Percentiles rank a stretch among this genome's conserved stretches.
These are phyloP conservation scores for Pseudogymnoascus sp. DNA, from an alignment of 2,329 filamentous ascomycete species.

Conservation along the genomic window DNA sequence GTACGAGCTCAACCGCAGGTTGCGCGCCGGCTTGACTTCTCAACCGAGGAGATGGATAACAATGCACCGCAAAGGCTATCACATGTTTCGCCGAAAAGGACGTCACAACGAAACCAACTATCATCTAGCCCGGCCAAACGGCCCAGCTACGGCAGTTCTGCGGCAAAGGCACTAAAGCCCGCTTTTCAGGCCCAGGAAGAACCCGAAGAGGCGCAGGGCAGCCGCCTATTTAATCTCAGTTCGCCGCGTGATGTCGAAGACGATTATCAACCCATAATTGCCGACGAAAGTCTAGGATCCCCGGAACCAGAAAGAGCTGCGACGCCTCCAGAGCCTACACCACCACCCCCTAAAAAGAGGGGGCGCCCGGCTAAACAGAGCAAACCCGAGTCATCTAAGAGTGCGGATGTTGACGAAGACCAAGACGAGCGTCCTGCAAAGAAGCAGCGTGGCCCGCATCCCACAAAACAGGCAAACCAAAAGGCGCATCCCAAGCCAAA, in stretches of 20 bases:
- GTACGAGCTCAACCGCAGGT: conserved; percentile 21
- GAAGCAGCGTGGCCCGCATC: conserved; percentile 17
- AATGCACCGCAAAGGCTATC: conserved; percentile 8
- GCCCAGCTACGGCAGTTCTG: neutral
- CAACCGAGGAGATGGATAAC: conserved; percentile 19
- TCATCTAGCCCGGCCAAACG: neutral
- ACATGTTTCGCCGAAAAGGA: conserved; percentile 1
- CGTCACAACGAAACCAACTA: conserved; percentile 18
- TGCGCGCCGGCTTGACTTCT: conserved; percentile 28
- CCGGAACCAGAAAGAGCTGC: neutral
- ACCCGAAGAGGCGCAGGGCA: neutral
- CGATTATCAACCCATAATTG: neutral
- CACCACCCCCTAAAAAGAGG: conserved; percentile 19
- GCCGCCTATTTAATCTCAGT: conserved; percentile 1
- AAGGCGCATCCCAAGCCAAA: conserved; percentile 4
- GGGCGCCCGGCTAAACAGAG: conserved; percentile 16
- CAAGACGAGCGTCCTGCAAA: conserved; percentile 32
- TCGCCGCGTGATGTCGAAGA: neutral
- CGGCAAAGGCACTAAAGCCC: neutral
- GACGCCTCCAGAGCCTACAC: conserved; percentile 15
- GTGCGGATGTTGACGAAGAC: conserved; percentile 28
- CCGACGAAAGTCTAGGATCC: neutral
- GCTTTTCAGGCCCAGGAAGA: conserved; percentile 1
- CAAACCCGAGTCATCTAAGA: conserved; percentile 9
- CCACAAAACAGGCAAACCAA: neutral